A percentile compares a stretch with the other conserved stretches of the same genome.
Evolutionary conservation across 345 rosid species (phyloP).

Genomic region (Rhizophora mangle): DNA sequence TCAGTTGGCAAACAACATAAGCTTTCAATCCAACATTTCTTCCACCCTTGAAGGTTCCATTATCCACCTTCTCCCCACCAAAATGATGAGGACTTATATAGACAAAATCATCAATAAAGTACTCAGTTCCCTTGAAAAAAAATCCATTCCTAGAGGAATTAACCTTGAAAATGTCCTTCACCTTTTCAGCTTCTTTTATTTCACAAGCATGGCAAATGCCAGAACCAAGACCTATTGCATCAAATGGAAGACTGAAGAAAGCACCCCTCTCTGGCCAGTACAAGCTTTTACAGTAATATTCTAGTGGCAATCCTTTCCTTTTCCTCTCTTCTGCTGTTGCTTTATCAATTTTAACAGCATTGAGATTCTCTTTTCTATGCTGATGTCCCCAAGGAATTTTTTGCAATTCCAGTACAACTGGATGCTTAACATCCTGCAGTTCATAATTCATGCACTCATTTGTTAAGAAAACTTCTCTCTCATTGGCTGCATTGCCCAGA

Average conservation of each 20-base stretch:
- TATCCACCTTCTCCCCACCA: slow-evolving; percentile 12
- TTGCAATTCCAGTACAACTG: slow-evolving; percentile 16
- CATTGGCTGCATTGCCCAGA: slow-evolving; percentile 32
- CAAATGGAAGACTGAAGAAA: slow-evolving; percentile 24
- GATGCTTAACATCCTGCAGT: slow-evolving; percentile 23
- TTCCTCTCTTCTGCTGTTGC: slow-evolving; percentile 30
- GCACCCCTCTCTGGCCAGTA: slow-evolving; percentile 37
- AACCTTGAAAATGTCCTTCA: slow-evolving; percentile 15
- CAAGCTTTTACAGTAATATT: slow-evolving; percentile 33
- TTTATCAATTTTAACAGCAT: slow-evolving; percentile 22
- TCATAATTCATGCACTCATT: slow-evolving; percentile 21
- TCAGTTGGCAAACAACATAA: slow-evolving; percentile 26
- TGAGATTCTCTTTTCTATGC: slow-evolving; percentile 15
- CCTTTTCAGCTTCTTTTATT: slow-evolving; percentile 16
- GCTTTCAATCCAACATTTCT: slow-evolving; percentile 27
- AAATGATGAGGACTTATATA: slow-evolving; percentile 23
- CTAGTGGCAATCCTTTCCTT: slow-evolving; percentile 25
- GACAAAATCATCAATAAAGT: slow-evolving; percentile 25
- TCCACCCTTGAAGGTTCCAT: slow-evolving; percentile 27
- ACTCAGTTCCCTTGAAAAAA: slow-evolving; percentile 18
- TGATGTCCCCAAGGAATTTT: slow-evolving; percentile 24
- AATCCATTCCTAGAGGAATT: slow-evolving; percentile 20
- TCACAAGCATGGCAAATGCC: slow-evolving; percentile 26
- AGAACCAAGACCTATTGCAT: slow-evolving; percentile 26
- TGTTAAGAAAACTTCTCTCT: slow-evolving; percentile 32